Evolutionary conservation across 805 yeast genomes (phyloP).

Genomic region (Metschnikowia vanudenii): DNA sequence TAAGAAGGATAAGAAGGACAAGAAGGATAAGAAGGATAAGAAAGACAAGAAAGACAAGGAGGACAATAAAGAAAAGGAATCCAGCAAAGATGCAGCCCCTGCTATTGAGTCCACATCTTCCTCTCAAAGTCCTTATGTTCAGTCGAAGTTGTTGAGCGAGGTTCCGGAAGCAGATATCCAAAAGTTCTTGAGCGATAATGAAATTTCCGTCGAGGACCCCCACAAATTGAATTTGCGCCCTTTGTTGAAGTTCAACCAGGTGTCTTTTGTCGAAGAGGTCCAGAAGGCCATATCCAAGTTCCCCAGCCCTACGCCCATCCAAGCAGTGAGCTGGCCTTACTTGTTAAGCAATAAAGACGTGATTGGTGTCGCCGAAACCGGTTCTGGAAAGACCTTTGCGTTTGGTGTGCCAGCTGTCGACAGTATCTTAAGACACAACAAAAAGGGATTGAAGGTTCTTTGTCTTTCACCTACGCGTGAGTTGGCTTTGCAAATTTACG

Average conservation of each 20-base stretch:
- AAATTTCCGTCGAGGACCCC: constrained; percentile 78
- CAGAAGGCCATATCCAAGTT: constrained; percentile 64
- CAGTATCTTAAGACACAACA: constrained; percentile 49
- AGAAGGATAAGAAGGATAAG: too few relatives aligned
- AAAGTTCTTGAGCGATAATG: constrained; percentile 64
- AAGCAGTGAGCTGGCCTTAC: constrained; percentile 93
- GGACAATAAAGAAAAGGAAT: constrained; percentile 35
- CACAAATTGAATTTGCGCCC: constrained; percentile 57
- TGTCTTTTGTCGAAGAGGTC: constrained; percentile 53
- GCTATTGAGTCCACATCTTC: constrained; percentile 1
- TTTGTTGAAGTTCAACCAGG: constrained; percentile 60
- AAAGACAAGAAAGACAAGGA: too few relatives aligned
- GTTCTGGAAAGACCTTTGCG: constrained; percentile 96
- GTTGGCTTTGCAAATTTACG: constrained; percentile 90
- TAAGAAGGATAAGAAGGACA: too few relatives aligned
- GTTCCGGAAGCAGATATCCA: constrained; percentile 57
- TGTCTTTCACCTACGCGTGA: constrained; percentile 97
- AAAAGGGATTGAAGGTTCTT: constrained; percentile 64
- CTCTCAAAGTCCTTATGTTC: constrained; percentile 28
- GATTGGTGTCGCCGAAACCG: constrained; percentile 97
- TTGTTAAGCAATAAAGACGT: constrained; percentile 77
- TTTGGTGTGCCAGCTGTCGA: constrained; percentile 97
- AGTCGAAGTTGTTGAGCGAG: constrained; percentile 38
- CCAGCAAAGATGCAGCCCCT: neutral
- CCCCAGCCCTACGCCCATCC: constrained; percentile 94